Base-by-base conservation (phyloP, 2,329 filamentous ascomycete genomes). In the Trichophyton equinum region DNA sequence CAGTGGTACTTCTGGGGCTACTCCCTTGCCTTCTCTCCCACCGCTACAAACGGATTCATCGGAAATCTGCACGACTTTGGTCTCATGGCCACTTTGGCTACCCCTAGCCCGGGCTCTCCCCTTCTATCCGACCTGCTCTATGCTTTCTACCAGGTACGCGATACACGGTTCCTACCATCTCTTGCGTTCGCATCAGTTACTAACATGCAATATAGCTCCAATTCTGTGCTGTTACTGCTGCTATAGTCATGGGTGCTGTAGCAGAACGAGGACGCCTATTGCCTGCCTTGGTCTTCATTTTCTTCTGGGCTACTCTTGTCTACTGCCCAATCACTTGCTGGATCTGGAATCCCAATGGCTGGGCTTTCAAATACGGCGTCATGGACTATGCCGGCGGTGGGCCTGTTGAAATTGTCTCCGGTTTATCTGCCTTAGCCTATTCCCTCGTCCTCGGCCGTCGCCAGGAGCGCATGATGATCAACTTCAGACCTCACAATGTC, bases 1-100 rank as follows among this genome's bases (percentile, higher is more conserved):
- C 94, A 99, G 78, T 99, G 94, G 94, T 97, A 96, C 72, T 96
- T 99, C 75, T 97, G 94, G 92, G 94, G 94, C 42, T 99, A 96
- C 76, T 96, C 92, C 13, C 81, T 99, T 64, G 91, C 92, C 59
- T 96, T 97, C 76, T 94, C 88, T 70, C 80, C 82, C 49, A 85
- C 84, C 13, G 88, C 86, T 3, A 90, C 83, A 67, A 96, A 89
- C 76, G 87, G 89, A 59, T 97, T 88, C 77, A 97, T 99, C 71
- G 94, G 94, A 60, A 85, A 97, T 73, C 77, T 99, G 61, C 82
- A 85, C 67, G 88, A 95, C 74, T 96, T 97, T 68, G 94, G 91
- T 64, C 81, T 99, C 68, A 86, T 84, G 80, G 89, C 91, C 70
- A 89, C 90, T 1, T 81, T 95, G 68, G 94, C 83, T 59, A 79